Percentiles rank a stretch among this genome's conserved stretches.
Conservation (phyloP, 2,329 filamentous ascomycete genomes). For the Massarina eburnea region DNA sequence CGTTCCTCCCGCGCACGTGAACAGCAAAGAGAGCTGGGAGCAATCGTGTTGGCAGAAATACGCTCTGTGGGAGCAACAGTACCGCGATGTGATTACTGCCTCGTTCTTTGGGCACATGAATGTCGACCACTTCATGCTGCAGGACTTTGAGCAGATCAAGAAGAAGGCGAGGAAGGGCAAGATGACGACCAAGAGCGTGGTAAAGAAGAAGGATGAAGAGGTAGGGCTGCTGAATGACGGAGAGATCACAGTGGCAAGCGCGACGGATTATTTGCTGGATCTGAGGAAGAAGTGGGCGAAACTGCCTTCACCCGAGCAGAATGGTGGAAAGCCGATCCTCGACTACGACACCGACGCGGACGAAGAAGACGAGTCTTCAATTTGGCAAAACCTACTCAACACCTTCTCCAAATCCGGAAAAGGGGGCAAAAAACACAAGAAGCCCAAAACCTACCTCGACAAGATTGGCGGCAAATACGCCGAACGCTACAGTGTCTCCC, state of each 20-base stretch:
- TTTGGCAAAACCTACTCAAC: constrained; percentile 23
- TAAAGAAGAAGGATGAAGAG: constrained; percentile 47
- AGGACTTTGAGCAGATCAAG: constrained; percentile 78
- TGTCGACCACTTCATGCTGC: constrained; percentile 92
- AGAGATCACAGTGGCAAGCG: constrained; percentile 66
- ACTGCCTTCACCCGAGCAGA: constrained; percentile 56
- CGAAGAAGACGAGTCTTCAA: constrained; percentile 15
- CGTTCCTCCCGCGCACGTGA: constrained; percentile 85
- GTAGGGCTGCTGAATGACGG: constrained; percentile 37
- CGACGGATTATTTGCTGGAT: constrained; percentile 77
- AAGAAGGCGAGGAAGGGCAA: constrained; percentile 53
- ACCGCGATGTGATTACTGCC: constrained; percentile 82
- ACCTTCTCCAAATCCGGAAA: constrained; percentile 13
- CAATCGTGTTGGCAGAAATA: constrained; percentile 99
- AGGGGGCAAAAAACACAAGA: constrained; percentile 39
- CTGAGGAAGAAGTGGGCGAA: constrained; percentile 76
- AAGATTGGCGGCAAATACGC: constrained; percentile 78
- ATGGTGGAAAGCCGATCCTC: constrained; percentile 10
- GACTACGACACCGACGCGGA: constrained; percentile 8
- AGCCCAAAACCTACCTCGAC: constrained; percentile 59
- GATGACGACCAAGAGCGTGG: constrained; percentile 37
- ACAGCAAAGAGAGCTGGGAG: constrained; percentile 86
- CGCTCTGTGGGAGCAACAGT: constrained; percentile 85
- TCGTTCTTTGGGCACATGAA: constrained; percentile 96
- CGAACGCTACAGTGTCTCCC: constrained; percentile 79